Base-by-base conservation (phyloP, 2,329 filamentous ascomycete genomes). In the Talaromyces sp. region DNA sequence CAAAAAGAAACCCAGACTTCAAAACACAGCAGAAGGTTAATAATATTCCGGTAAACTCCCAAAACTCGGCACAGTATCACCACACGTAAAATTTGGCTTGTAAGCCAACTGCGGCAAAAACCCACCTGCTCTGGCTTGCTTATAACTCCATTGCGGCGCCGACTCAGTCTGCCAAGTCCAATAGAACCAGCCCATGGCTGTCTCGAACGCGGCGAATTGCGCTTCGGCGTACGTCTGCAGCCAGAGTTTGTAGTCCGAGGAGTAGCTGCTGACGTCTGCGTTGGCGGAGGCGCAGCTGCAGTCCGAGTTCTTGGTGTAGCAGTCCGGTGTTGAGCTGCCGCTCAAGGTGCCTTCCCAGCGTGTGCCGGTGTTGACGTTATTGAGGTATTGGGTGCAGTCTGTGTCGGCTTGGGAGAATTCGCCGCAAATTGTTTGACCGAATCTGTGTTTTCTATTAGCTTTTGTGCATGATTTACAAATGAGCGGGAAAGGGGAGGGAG, bases 401-500 rank as follows among this genome's bases (percentile, higher is more conserved):
- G 95, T 97, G 78, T 99, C 95, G 45, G 95, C 94, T 81, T 98
- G 94, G 0, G 90, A 94, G 93, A 93, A 99, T 82, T 99, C 95
- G 69, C 94, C 95, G 76, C 96, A 93, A 70, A 98, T 87, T 19
- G 93, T 98, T 0, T 94, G 93, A 0, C 95, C 95, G 80, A 94
- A 99, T 10, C 82, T 83, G 59, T 45, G 27, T 60, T 16, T 13
- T 13, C 22, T 47, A 62, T 60, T 48, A 63, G 7, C 24, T 52
- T 39, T 62, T 56, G 37, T n/a, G 22, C 39, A n/a, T 37, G 27
- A 31, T 31, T 31, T 31, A 27, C 3, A 7, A 1, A 6, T n/a
- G 1, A 5, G 22, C 10, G 11, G 37, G 56, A n/a, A 31, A 37
- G 45, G 37, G 43, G 7, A 14, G 22, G 47, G 31, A 45, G 7